Percentiles rank a stretch among this genome's conserved stretches.
Conservation (phyloP, 23 red algal genomes). For the Porphyridium purpureum region DNA sequence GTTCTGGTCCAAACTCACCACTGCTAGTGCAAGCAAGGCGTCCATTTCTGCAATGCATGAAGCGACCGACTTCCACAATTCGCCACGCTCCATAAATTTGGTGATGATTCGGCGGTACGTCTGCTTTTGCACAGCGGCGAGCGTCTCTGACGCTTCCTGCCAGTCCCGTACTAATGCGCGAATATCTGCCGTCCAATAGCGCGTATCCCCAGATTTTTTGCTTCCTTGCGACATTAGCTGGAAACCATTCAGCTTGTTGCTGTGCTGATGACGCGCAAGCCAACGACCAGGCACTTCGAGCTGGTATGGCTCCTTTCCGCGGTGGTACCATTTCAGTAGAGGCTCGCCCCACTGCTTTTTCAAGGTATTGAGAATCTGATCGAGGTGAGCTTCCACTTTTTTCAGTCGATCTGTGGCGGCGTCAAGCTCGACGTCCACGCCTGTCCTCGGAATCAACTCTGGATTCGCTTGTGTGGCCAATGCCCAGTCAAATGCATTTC, state of each 20-base stretch:
- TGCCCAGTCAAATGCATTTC: no score
- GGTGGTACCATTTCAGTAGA: constrained; percentile 64
- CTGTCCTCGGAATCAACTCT: constrained; percentile 30
- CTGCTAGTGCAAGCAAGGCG: constrained; percentile 55
- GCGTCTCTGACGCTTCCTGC: no score
- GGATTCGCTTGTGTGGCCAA: no score
- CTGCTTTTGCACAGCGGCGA: no score
- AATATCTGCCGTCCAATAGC: no score
- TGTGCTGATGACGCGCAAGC: constrained; percentile 5
- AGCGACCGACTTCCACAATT: constrained; percentile 22
- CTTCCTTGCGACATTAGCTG: no score
- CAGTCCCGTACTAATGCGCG: no score
- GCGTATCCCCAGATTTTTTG: no score
- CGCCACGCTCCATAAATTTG: constrained; percentile 41
- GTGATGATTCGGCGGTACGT: constrained; percentile 42
- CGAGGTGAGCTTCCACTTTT: constrained; percentile 22
- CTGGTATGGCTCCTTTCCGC: constrained; percentile 82
- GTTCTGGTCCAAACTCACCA: constrained; percentile 11
- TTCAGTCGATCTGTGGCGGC: constrained; percentile 16
- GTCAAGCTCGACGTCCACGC: constrained; percentile 17
- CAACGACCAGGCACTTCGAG: constrained; percentile 40
- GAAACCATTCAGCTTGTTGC: no score
- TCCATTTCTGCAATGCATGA: constrained; percentile 47
- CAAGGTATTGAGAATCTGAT: constrained; percentile 24
- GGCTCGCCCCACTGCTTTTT: constrained; percentile 15